phyloP scores from a whole-genome alignment of 2,329 filamentous ascomycete genomes.

The Magnaporthiopsis rhizophila region DNA sequence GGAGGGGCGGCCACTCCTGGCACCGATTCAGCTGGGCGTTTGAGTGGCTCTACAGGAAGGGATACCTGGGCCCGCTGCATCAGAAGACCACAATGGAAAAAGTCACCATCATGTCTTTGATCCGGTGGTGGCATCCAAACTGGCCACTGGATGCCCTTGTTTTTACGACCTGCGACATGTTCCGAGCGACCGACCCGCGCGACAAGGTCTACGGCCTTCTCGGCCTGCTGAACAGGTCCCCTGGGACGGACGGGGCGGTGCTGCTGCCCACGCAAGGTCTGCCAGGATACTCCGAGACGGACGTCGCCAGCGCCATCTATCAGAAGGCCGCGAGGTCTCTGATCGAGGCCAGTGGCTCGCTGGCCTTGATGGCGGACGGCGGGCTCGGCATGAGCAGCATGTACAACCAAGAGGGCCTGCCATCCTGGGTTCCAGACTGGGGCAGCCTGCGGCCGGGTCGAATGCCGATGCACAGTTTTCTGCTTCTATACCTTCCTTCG shows the following conservation, averaged over 20 bases:
- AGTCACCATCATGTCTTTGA: neutral
- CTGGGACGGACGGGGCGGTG: neutral
- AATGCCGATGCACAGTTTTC: too few relatives aligned
- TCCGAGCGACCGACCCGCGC: neutral
- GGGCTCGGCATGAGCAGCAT: neutral
- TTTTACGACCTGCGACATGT: neutral
- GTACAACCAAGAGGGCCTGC: neutral
- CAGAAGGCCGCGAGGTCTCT: neutral
- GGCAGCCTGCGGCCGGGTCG: neutral
- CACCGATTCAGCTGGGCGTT: too few relatives aligned
- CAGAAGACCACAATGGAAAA: neutral
- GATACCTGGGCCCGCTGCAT: too few relatives aligned
- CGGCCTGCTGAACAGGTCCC: neutral
- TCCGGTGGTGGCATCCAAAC: neutral
- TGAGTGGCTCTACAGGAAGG: too few relatives aligned
- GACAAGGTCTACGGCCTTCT: conserved; percentile 1
- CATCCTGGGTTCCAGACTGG: conserved; percentile 5
- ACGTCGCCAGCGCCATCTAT: neutral
- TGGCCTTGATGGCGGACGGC: neutral
- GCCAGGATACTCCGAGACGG: neutral
- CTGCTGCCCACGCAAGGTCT: neutral
- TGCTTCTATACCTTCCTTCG: neutral
- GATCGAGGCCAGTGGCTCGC: neutral
- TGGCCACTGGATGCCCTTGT: neutral
- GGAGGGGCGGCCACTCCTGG: too few relatives aligned